phyloP scores from a whole-genome alignment of 1,284 basidiomycete genomes.

The Cutaneotrichosporon sp. region DNA sequence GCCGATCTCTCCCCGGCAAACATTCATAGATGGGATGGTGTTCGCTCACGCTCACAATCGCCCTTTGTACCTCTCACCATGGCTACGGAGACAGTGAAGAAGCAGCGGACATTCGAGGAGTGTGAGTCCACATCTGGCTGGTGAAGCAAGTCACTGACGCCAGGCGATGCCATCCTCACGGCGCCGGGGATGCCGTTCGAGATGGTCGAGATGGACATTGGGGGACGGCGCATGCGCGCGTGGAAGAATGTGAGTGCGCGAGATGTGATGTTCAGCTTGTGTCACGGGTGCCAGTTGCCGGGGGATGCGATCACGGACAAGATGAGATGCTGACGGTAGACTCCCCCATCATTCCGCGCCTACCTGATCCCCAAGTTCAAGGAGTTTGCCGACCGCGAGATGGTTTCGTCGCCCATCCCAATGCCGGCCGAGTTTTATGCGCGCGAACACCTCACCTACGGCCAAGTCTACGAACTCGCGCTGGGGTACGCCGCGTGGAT shows the following conservation, averaged over 20 bases:
- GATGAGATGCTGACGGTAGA: conserved; percentile 1
- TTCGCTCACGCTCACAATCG: neutral
- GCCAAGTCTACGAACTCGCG: conserved; percentile 30
- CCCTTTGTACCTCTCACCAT: neutral
- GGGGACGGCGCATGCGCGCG: conserved; percentile 28
- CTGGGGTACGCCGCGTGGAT: conserved; percentile 39
- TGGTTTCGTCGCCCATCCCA: conserved; percentile 40
- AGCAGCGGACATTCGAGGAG: neutral
- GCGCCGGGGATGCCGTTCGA: conserved; percentile 37
- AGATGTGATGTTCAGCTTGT: neutral
- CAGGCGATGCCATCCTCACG: conserved; percentile 41
- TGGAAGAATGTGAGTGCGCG: conserved; percentile 42
- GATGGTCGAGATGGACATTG: conserved; percentile 34
- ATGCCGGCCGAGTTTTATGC: neutral
- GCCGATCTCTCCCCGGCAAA: neutral
- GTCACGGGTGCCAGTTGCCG: too few relatives aligned
- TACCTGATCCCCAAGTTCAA: conserved; percentile 20
- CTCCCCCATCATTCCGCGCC: conserved; percentile 2
- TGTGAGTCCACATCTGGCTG: neutral
- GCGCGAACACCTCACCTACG: conserved; percentile 32
- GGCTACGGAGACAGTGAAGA: neutral
- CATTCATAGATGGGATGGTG: neutral
- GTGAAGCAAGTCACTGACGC: neutral
- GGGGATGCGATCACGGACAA: neutral
- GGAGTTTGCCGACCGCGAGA: conserved; percentile 31